Percentiles rank a stretch among this genome's conserved stretches.
Evolutionary conservation across 164 flowering plant genomes (phyloP).

Genomic region (Santalum album): DNA sequence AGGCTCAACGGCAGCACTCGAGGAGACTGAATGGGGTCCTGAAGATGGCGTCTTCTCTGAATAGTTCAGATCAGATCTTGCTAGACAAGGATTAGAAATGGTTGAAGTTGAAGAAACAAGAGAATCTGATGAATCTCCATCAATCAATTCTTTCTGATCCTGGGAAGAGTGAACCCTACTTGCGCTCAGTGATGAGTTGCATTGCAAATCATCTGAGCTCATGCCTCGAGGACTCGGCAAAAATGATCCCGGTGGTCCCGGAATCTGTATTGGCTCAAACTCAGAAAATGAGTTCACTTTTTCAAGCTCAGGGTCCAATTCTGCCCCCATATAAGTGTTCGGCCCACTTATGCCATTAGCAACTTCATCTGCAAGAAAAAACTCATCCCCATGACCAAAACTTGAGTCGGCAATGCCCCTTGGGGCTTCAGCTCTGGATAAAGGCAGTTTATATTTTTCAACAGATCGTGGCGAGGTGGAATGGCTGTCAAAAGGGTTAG

Average conservation of each 20-base stretch:
- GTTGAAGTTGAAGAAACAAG: conserved; percentile 42
- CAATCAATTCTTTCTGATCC: conserved; percentile 32
- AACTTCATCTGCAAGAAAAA: conserved; percentile 20
- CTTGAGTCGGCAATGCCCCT: conserved; percentile 8
- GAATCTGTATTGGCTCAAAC: conserved; percentile 56
- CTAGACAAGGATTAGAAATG: conserved; percentile 30
- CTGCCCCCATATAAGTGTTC: conserved; percentile 11
- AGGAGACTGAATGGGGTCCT: conserved; percentile 17
- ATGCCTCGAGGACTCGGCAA: conserved; percentile 57
- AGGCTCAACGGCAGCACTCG: conserved; percentile 9
- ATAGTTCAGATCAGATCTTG: conserved; percentile 19
- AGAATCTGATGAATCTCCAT: conserved; percentile 42
- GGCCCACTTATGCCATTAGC: conserved; percentile 15
- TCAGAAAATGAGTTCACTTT: conserved; percentile 31
- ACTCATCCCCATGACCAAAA: conserved; percentile 17
- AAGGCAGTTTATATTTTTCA: conserved; percentile 17
- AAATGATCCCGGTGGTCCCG: conserved; percentile 72
- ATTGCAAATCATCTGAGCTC: conserved; percentile 50
- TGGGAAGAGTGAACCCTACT: conserved; percentile 36
- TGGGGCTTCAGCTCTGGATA: conserved; percentile 15
- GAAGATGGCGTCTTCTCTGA: conserved; percentile 12
- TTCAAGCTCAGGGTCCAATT: conserved; percentile 17
- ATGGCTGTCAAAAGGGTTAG: conserved; percentile 6
- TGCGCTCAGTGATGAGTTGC: conserved; percentile 48
- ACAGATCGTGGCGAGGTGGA: conserved; percentile 15